Evolutionary conservation across 2,329 filamentous ascomycete species (phyloP).

Genomic region (Meredithiella fracta): DNA sequence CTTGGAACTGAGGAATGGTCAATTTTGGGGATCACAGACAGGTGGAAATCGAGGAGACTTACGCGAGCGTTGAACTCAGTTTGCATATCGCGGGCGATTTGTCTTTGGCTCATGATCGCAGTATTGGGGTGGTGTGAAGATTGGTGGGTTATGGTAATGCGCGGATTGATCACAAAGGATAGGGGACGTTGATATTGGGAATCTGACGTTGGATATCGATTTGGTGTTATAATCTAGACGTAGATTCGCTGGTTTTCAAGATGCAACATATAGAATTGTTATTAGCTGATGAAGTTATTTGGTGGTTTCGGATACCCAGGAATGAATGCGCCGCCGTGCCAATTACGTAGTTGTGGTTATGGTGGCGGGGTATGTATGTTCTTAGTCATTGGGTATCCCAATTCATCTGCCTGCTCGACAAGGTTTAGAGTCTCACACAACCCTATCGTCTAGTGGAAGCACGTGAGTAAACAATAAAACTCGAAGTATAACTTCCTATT

Average conservation of each 20-base stretch:
- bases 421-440: neutral
- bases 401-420: too few relatives aligned
- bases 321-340: too few relatives aligned
- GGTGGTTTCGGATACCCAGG: too few relatives aligned
- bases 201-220: neutral
- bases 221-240: neutral
- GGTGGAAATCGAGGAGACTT: conserved; percentile 14
- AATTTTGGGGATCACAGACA: neutral
- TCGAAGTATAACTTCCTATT: neutral
- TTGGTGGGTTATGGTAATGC: neutral
- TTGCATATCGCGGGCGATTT: conserved; percentile 24
- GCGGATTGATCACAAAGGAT: neutral
- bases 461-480: too few relatives aligned
- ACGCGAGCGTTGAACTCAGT: conserved; percentile 46
- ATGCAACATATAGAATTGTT: neutral
- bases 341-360: too few relatives aligned
- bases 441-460: neutral
- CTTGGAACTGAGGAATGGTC: conserved; percentile 32
- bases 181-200: neutral
- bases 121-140: neutral
- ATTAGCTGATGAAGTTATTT: neutral
- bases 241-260: neutral
- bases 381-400: too few relatives aligned
- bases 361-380: too few relatives aligned
- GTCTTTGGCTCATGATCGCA: neutral